Evolutionary conservation across 371 early-diverging fungal species (phyloP), one percentile per base, ranked within the genome.

Genomic region (Furculomyces boomerangus): DNA sequence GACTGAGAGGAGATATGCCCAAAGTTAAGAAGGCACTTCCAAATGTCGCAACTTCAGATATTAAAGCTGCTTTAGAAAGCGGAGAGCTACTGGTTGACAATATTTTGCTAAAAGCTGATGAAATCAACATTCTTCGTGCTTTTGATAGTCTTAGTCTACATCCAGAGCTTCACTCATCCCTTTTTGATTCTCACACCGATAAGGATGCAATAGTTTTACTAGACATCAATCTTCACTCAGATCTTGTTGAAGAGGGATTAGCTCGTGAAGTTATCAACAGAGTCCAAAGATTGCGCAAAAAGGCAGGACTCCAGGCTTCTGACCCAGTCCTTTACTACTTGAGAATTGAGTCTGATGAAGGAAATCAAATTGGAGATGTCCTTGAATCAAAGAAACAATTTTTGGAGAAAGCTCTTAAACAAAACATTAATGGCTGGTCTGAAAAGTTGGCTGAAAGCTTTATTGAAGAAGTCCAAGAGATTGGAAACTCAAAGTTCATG

Each of bases 241-340:
- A 79, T 51, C 77, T 98, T 29, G 77, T 86, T 62, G 81, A 88
- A 60, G 96, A 96, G 72, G 95, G 94, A 57, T 57, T 83, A 52
- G 98, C 98, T 24, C 81, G 99, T 61, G 99, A 99, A 74, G 72
- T 99, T 60, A 83, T 96, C 60, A 98, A 97, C 79, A 86, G 98
- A 62, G 86, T 98, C 22, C 99, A 99, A 75, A 86, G 93, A 61
- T 72, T 97, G 59, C 81, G 99, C 66, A 99, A 99, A 79, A 90
- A 91, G 81, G 80, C 83, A 1, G 80, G 77, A 32, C 73, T 95
- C 58, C 75, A 81, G 65, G 84, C 92, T 2, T 85, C 84, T 20
- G 97, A 96, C 66, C 80, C 83, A 45, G 84, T 94, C 57, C 61
- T 70, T 56, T 85, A 85, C 78, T 85, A 82, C 68, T 84, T 80